Evolutionary conservation across 768 basidiomycete genomes (phyloP), one percentile per base, ranked within the genome.

Genomic region (Lepiota brunneoincarnata): DNA sequence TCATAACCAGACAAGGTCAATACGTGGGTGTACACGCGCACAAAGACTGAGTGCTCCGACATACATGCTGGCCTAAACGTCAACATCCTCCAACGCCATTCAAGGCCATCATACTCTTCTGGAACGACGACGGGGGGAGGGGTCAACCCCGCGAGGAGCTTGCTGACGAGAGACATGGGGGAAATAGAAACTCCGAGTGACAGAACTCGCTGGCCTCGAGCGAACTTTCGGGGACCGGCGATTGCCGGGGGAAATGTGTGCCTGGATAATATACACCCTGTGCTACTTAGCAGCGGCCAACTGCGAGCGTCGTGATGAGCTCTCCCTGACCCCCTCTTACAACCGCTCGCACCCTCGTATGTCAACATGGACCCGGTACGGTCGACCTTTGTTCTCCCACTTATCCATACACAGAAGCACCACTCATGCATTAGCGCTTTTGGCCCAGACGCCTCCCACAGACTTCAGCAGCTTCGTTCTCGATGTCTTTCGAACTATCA

Each of bases 21-120:
- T 26, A 2, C 38, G 41, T 39, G 12, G 43, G 54, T 40, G 47
- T 51, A 14, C 44, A 45, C 49, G 17, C 35, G 26, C 26, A 20
- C 18, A 15, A 12, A 48, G 44, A 18, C 17, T 42, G 51, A 36
- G 49, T 49, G 24, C 23, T 28, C 21, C 15, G 36, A 74, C 85
- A 59, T 63, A 87, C 87, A 65, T 7, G 86, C 89, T 17, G 93
- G 94, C 39, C 93, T 78, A 72, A 96, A 91, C 35, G 86, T 82
- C 61, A 97, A 70, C 51, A 83, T 73, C 64, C 78, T 85, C 86
- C 87, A 94, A 58, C 71, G 77, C 67, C 75, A 86, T 68, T 97
- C 80, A 42, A 81, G 68, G 17, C 93, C 93, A 34, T 87, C 77
- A 67, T 93, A 97, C 6, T 87, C 73, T 6, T 72, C 69, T 10